Percentiles rank a stretch among this genome's conserved stretches.
phyloP scores from a whole-genome alignment of 192 early-diverging fungal genomes.

The Backusella luteola region DNA sequence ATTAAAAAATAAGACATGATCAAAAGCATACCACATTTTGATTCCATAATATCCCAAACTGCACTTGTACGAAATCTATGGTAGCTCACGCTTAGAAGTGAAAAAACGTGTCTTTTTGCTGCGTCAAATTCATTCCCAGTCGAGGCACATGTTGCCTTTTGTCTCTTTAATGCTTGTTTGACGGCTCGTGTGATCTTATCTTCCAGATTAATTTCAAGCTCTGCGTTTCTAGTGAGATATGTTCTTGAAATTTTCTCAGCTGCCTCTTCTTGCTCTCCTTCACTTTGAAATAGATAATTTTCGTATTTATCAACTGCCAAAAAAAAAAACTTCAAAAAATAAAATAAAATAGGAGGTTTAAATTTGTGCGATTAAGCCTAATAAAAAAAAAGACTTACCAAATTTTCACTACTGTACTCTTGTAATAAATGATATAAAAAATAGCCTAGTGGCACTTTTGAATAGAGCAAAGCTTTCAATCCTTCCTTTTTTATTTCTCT shows the following conservation, averaged over 20 bases:
- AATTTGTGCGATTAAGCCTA: not conserved
- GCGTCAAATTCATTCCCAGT: slow-evolving; percentile 14
- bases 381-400: slow-evolving; percentile 9
- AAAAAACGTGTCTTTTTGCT: slow-evolving; percentile 13
- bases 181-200: slow-evolving; percentile 6
- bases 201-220: slow-evolving; percentile 7
- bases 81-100: slow-evolving; percentile 8
- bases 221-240: slow-evolving; percentile 11
- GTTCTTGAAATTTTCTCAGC: slow-evolving; percentile 4
- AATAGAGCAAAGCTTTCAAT: slow-evolving; percentile 4
- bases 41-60: slow-evolving; percentile 12
- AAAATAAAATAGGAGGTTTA: slow-evolving; percentile 1
- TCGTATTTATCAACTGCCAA: slow-evolving; percentile 15
- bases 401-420: slow-evolving; percentile 18
- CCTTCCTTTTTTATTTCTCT: slow-evolving; percentile 13
- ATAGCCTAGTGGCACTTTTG: slow-evolving; percentile 7
- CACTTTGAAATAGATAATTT: not conserved
- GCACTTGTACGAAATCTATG: slow-evolving; percentile 10
- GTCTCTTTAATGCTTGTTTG: slow-evolving; percentile 4
- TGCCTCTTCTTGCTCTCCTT: not conserved
- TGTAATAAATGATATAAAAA: slow-evolving; percentile 15
- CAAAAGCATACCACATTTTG: slow-evolving; percentile 7
- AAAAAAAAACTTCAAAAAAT: slow-evolving; percentile 10
- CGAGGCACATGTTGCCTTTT: not conserved
- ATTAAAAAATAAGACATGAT: not conserved